phyloP scores from a whole-genome alignment of 2,329 filamentous ascomycete genomes.

The Apiospora kogelbergensis region DNA sequence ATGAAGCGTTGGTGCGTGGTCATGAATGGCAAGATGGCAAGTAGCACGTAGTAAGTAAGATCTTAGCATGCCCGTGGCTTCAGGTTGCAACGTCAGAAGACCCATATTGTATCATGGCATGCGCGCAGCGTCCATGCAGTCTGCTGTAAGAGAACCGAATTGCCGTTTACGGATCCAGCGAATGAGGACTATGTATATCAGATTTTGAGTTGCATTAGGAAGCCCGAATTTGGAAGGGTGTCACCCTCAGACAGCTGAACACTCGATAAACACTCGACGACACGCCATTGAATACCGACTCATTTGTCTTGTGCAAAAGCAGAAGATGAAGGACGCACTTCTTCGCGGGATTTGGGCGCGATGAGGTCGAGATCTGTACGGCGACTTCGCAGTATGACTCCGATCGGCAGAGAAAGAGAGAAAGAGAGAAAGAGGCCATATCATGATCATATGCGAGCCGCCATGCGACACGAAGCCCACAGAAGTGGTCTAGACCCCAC shows the following conservation, averaged over 20 bases:
- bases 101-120: background rate
- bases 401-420: background rate
- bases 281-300: background rate
- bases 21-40: no score
- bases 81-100: background rate
- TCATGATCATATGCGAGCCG: background rate
- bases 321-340: background rate
- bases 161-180: background rate
- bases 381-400: background rate
- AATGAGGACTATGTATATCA: background rate
- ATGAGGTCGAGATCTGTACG: background rate
- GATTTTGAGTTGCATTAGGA: conserved; percentile 6
- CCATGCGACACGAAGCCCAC: background rate
- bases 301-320: background rate
- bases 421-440: background rate
- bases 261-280: conserved; percentile 6
- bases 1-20: background rate
- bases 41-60: conserved; percentile 1
- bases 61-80: background rate
- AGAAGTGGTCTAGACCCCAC: background rate
- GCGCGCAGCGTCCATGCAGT: background rate
- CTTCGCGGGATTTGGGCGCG: background rate
- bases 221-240: background rate
- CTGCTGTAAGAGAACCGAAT: background rate
- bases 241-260: background rate